phyloP scores from a whole-genome alignment of 1,139 yeast species.

The Lodderomyces pseudojiufengensis region DNA sequence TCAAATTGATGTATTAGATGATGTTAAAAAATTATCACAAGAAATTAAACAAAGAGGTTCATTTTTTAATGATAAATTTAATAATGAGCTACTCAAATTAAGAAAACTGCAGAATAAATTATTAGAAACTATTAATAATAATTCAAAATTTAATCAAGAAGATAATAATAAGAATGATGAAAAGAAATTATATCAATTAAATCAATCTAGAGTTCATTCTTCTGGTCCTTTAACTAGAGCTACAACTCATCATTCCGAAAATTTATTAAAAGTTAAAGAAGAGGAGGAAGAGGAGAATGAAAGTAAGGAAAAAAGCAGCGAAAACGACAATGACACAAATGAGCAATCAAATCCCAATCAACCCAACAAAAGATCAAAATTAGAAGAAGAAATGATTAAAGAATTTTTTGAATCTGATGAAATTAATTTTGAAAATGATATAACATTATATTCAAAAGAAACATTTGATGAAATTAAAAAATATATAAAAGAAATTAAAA shows the following conservation, averaged over 20 bases:
- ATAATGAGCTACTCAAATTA: slow-evolving; percentile 51
- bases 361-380: slow-evolving; percentile 1
- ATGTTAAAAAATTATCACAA: slow-evolving; percentile 63
- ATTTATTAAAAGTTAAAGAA: slow-evolving; percentile 8
- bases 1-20: slow-evolving; percentile 82
- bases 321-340: slow-evolving; percentile 2
- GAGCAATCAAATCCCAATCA: slow-evolving; percentile 1
- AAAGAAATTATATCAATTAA: slow-evolving; percentile 31
- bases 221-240: too few species aligned
- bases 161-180: slow-evolving; percentile 17
- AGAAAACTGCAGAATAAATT: slow-evolving; percentile 60
- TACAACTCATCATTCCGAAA: slow-evolving; percentile 5
- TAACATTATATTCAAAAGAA: slow-evolving; percentile 23
- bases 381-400: slow-evolving; percentile 16
- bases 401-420: slow-evolving; percentile 18
- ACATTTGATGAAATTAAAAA: slow-evolving; percentile 38
- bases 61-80: slow-evolving; percentile 62
- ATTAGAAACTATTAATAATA: slow-evolving; percentile 51
- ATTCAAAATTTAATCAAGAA: slow-evolving; percentile 22
- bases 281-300: slow-evolving; percentile 9
- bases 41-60: slow-evolving; percentile 52
- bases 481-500: slow-evolving; percentile 35
- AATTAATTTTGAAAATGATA: slow-evolving; percentile 16
- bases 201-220: slow-evolving; percentile 1
- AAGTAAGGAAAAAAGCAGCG: slow-evolving; percentile 12